Evolutionary conservation across 257 asterid genomes (phyloP).

Genomic region (Euphrasia confusa): DNA sequence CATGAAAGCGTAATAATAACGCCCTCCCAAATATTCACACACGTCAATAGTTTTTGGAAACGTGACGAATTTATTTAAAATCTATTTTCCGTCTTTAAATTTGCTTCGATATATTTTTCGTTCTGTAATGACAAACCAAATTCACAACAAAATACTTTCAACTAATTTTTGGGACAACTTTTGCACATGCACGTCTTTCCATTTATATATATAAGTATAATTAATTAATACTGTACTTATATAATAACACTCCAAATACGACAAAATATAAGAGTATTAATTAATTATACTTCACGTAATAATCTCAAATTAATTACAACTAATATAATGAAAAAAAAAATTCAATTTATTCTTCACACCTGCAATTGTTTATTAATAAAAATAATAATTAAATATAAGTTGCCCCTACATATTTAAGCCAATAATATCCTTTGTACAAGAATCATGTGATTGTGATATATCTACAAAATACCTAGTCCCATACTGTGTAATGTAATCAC

Average conservation of each 20-base stretch:
- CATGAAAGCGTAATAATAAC: not conserved
- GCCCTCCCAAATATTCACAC: not conserved
- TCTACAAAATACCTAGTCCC: not conserved
- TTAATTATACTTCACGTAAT: too few species aligned
- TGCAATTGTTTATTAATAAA: not conserved
- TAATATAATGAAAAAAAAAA: too few species aligned
- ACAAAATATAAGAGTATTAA: too few species aligned
- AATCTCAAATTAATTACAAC: too few species aligned
- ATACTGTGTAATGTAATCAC: not conserved
- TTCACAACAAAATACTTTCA: not conserved
- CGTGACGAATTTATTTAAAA: not conserved
- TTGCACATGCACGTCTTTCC: not conserved
- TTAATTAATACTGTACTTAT: too few species aligned
- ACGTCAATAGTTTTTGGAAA: not conserved
- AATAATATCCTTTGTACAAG: not conserved
- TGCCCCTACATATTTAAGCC: not conserved
- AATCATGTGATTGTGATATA: not conserved
- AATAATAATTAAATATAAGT: not conserved
- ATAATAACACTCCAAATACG: too few species aligned
- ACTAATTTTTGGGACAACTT: not conserved
- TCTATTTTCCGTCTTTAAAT: not conserved
- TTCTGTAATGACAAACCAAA: not conserved
- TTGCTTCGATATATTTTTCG: not conserved
- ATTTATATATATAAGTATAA: not conserved
- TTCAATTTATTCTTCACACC: not conserved